These are phyloP conservation scores for Hypoxylon sp. DNA, from an alignment of 2,329 filamentous ascomycete species.

Conservation along the genomic window DNA sequence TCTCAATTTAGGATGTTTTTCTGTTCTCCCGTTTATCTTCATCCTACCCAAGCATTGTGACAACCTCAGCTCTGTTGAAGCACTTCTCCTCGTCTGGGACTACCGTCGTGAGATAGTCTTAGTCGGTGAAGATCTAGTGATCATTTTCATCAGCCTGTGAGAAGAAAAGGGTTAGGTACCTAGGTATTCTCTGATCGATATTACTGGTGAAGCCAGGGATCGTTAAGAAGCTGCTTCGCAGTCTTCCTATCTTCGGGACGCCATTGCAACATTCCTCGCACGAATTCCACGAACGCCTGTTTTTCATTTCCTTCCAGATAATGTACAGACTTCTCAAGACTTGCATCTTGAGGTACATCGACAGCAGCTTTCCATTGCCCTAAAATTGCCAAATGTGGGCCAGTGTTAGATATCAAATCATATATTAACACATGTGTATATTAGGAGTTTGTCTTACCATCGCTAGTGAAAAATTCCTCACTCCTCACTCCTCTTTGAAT, in stretches of 20 bases:
- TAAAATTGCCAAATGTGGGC: slow-evolving; percentile 27
- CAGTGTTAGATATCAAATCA: slow-evolving; percentile 15
- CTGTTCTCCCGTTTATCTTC: slow-evolving; percentile 22
- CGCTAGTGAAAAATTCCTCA: slow-evolving; percentile 58
- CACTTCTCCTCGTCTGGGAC: slow-evolving; percentile 17
- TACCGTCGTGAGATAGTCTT: slow-evolving; percentile 10
- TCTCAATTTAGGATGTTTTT: neutral
- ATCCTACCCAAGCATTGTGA: slow-evolving; percentile 20
- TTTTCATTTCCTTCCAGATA: slow-evolving; percentile 54
- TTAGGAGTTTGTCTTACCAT: slow-evolving; percentile 50
- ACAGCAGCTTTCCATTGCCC: slow-evolving; percentile 50
- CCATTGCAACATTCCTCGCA: slow-evolving; percentile 59
- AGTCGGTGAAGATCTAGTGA: slow-evolving; percentile 8
- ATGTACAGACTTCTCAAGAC: slow-evolving; percentile 57
- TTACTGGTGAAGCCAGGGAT: slow-evolving; percentile 49
- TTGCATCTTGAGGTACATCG: slow-evolving; percentile 43
- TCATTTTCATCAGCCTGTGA: neutral
- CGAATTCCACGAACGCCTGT: slow-evolving; percentile 54
- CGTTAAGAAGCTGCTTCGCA: slow-evolving; percentile 49
- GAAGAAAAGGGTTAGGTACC: neutral
- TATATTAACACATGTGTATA: neutral
- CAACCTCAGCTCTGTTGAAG: slow-evolving; percentile 3
- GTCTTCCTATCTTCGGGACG: slow-evolving; percentile 52
- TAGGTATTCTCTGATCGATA: too few species aligned
- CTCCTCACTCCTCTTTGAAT: slow-evolving; percentile 53